These are phyloP conservation scores for Galeopsis tetrahit DNA, from an alignment of 257 asterid genomes.

Conservation along the genomic window DNA sequence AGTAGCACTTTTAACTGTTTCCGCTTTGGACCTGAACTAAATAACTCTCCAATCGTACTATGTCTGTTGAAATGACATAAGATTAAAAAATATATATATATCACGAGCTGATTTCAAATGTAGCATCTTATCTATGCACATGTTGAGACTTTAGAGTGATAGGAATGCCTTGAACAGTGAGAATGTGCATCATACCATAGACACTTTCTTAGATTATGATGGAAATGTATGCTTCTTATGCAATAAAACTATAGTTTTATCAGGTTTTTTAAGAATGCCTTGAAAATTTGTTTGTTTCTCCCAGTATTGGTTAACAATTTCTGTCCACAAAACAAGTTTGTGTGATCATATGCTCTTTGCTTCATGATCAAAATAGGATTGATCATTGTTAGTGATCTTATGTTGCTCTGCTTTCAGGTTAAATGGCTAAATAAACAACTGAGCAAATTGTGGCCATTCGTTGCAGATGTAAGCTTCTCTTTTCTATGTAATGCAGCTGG, in stretches of 20 bases:
- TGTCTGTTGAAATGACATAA: not conserved
- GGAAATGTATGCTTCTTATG: slow-evolving; percentile 14
- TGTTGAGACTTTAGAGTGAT: slow-evolving; percentile 1
- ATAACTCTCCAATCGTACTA: not conserved
- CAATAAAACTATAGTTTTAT: slow-evolving; percentile 13
- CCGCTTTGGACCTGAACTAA: slow-evolving; percentile 4
- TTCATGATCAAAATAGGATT: slow-evolving; percentile 10
- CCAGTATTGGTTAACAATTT: not conserved
- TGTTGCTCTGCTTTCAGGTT: slow-evolving; percentile 63
- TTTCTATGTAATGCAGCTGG: slow-evolving; percentile 2
- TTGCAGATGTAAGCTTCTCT: slow-evolving; percentile 86
- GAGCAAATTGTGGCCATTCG: slow-evolving; percentile 90
- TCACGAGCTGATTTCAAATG: not conserved
- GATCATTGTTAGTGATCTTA: slow-evolving; percentile 21
- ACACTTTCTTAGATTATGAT: not conserved
- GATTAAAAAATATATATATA: not conserved
- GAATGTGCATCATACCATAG: slow-evolving; percentile 13
- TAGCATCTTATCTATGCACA: slow-evolving; percentile 3
- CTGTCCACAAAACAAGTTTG: not conserved
- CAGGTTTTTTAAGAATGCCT: slow-evolving; percentile 3
- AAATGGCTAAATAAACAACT: slow-evolving; percentile 97
- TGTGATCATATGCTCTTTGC: slow-evolving; percentile 15
- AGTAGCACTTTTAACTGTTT: slow-evolving; percentile 9
- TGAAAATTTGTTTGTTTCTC: slow-evolving; percentile 11
- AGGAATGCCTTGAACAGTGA: not conserved